These are phyloP conservation scores for Talaromyces proteolyticus DNA, from an alignment of 495 filamentous ascomycete genomes.

Conservation along the genomic window DNA sequence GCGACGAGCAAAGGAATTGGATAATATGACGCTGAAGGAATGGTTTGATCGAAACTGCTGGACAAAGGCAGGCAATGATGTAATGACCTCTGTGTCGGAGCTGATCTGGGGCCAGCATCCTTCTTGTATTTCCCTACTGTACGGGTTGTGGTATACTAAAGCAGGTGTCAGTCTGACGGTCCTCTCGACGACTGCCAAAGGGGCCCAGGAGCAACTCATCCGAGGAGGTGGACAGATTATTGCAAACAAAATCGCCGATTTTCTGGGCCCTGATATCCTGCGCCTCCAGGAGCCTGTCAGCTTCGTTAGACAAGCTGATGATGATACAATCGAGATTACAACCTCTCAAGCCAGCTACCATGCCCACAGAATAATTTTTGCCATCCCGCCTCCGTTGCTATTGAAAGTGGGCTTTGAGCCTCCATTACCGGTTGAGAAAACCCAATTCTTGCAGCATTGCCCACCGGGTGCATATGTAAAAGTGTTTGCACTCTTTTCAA, in stretches of 20 bases:
- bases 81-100: too few relatives aligned
- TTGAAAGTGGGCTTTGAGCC: slow-evolving; percentile 10
- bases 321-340: slow-evolving; percentile 2
- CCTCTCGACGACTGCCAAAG: too few relatives aligned
- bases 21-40: too few relatives aligned
- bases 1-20: too few relatives aligned
- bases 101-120: too few relatives aligned
- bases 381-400: slow-evolving; percentile 13
- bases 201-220: slow-evolving; percentile 15
- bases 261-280: slow-evolving; percentile 7
- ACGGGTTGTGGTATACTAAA: too few relatives aligned
- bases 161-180: too few relatives aligned
- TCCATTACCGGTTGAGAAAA: slow-evolving; percentile 10
- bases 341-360: background rate
- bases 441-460: slow-evolving; percentile 16
- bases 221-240: slow-evolving; percentile 12
- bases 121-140: too few relatives aligned
- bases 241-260: slow-evolving; percentile 10
- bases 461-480: slow-evolving; percentile 19
- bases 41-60: too few relatives aligned
- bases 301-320: slow-evolving; percentile 1
- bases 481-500: slow-evolving; percentile 15
- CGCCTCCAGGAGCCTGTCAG: slow-evolving; percentile 7
- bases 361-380: slow-evolving; percentile 12
- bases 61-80: too few relatives aligned